phyloP scores from a whole-genome alignment of 2,329 filamentous ascomycete species.

The Colletotrichum sp. region DNA sequence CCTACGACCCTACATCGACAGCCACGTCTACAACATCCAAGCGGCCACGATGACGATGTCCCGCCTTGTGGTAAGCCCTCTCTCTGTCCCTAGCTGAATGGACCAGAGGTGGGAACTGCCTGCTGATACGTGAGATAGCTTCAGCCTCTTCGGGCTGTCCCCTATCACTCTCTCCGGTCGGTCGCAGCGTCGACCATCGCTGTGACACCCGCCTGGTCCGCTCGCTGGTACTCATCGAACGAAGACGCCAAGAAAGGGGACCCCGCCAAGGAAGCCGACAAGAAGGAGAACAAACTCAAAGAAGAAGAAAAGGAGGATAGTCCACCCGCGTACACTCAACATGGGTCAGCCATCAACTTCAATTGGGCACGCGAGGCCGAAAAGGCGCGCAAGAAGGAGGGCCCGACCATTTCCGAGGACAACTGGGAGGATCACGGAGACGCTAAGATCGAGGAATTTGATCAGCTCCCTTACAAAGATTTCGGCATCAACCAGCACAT shows the following conservation, averaged over 20 bases:
- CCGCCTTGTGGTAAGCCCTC: not conserved
- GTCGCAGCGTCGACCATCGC: not conserved
- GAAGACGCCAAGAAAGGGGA: not conserved
- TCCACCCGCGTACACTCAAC: constrained; percentile 6
- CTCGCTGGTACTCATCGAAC: not conserved
- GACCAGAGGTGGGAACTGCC: not conserved
- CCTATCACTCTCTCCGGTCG: not conserved
- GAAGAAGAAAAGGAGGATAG: not conserved
- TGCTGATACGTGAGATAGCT: not conserved
- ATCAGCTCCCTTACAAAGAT: constrained; percentile 49
- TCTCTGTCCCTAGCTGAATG: not conserved
- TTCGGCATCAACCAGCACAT: constrained; percentile 98
- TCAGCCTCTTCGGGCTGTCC: not conserved
- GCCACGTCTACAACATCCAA: not conserved
- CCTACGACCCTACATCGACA: not conserved
- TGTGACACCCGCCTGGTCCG: not conserved
- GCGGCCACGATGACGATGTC: not conserved
- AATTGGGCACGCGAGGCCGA: constrained; percentile 12
- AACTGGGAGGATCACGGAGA: constrained; percentile 51
- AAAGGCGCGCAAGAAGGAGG: constrained; percentile 1
- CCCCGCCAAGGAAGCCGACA: not conserved
- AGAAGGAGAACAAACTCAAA: not conserved
- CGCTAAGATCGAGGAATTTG: constrained; percentile 46
- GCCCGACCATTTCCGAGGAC: constrained; percentile 21
- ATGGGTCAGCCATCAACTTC: constrained; percentile 23